Evolutionary conservation across 139 green algal species (phyloP), one percentile per base, ranked within the genome.

Genomic region (Chlorella sorokiniana): DNA sequence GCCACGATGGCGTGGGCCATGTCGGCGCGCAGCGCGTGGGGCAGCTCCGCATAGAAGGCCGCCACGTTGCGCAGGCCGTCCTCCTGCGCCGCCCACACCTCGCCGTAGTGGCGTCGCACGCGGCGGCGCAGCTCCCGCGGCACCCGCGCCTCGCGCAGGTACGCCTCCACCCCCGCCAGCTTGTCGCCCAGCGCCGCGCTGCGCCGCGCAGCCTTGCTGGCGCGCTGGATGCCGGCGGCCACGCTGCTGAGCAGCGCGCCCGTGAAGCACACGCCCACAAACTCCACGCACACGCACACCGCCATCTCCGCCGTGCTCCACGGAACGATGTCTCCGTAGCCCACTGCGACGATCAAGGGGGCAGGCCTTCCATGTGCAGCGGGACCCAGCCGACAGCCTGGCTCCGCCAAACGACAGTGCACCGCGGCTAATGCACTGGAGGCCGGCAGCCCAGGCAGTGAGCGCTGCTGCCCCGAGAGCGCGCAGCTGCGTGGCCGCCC

Each of bases 281-380:
- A 44, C 70, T 77, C 44, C 70, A 77, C 70, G 4, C 7, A 10
- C 70, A 77, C 63, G 70, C 45, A 64, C 70, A 77, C 70, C n/a
- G 25, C 45, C 18, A 31, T 62, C 33, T 77, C 70, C 31, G 37
- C 27, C 18, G 44, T 33, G 45, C 25, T 45, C 70, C 70, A 77
- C 16, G 70, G 70, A 37, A 77, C 29, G 45, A 77, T 77, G 70
- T 77, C 70, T 31, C 70, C 70, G 10, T 77, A 77, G 3, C 70
- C 70, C 5, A 77, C 70, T 77, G 70, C 41, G 3, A n/a, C 18
- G n/a, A 6, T 25, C 38, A 29, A 0, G 42, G 14, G 29, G 14
- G 37, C 37, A 40, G 29, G n/a, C 8, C 11, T 59, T 16, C 48
- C 16, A 25, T 59, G 48, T 59, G n/a, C n/a, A n/a, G n/a, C n/a